phyloP scores from a whole-genome alignment of 768 basidiomycete genomes.

The Candolleomyces eurysporus region DNA sequence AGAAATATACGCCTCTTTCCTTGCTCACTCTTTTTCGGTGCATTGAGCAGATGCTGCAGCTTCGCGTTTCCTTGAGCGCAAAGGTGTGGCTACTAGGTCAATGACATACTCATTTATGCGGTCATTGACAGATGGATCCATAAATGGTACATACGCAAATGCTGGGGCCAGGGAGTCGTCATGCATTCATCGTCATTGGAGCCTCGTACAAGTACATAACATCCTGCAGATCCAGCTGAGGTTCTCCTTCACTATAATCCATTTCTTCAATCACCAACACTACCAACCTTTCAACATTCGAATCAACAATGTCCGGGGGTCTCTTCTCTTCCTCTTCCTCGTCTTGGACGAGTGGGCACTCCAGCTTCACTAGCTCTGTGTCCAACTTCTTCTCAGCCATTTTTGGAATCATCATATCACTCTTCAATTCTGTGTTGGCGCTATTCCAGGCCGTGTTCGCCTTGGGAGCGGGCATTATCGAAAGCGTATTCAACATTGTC shows the following conservation, averaged over 20 bases:
- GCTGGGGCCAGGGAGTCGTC: not conserved
- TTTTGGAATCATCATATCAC: slow-evolving; percentile 17
- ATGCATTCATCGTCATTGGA: not conserved
- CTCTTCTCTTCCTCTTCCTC: slow-evolving; percentile 2
- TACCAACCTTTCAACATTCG: not conserved
- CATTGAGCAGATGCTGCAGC: no score
- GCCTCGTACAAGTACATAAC: no score
- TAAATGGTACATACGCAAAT: not conserved
- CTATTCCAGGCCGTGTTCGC: slow-evolving; percentile 30
- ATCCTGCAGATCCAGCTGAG: no score
- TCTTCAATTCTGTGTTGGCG: slow-evolving; percentile 29
- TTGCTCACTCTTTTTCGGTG: no score
- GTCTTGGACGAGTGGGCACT: not conserved
- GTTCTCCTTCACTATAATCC: not conserved
- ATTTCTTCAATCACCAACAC: not conserved
- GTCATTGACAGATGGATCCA: not conserved
- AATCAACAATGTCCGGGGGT: not conserved
- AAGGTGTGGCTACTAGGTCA: no score
- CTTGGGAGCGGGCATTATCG: slow-evolving; percentile 22
- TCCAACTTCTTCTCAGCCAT: slow-evolving; percentile 25
- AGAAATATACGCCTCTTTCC: no score
- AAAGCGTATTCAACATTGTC: slow-evolving; percentile 18
- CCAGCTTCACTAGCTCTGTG: slow-evolving; percentile 14
- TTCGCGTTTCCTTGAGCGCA: no score
- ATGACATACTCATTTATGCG: no score